Percentiles rank a stretch among this genome's conserved stretches.
phyloP scores from a whole-genome alignment of 768 basidiomycete species.

The Megacollybia marginata region DNA sequence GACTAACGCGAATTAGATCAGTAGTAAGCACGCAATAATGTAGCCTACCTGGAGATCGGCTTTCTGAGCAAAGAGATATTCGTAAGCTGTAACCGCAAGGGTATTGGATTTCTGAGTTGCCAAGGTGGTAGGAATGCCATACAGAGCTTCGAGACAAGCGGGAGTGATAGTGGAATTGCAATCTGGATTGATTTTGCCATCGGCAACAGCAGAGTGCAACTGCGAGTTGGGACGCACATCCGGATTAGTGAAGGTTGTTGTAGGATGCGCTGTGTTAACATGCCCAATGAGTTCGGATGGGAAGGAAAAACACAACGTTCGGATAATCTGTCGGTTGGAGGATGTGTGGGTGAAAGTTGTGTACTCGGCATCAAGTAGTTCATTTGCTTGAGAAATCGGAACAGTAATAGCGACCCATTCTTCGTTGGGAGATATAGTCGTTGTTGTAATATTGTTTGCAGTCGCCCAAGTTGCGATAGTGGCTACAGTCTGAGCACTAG shows the following conservation, averaged over 20 bases:
- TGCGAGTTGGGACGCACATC: constrained; percentile 4
- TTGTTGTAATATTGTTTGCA: constrained; percentile 11
- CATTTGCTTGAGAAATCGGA: constrained; percentile 19
- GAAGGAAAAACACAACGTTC: constrained; percentile 21
- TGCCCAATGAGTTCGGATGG: constrained; percentile 14
- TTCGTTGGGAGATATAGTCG: constrained; percentile 13
- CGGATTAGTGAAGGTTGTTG: constrained; percentile 16
- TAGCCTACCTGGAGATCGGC: too few relatives aligned
- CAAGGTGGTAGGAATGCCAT: constrained; percentile 23
- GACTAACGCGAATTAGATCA: too few relatives aligned
- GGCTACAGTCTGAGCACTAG: constrained; percentile 12
- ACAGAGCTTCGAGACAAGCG: constrained; percentile 22
- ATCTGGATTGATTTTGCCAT: constrained; percentile 2
- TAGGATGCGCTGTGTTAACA: constrained; percentile 22
- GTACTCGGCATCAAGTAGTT: constrained; percentile 18
- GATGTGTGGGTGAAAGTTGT: constrained; percentile 13
- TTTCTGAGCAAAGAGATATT: constrained; percentile 24
- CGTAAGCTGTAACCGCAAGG: constrained; percentile 19
- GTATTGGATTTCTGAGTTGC: constrained; percentile 20
- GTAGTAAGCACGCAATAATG: too few relatives aligned
- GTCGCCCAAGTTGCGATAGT: constrained; percentile 17
- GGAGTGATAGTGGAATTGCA: constrained; percentile 23
- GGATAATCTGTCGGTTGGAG: constrained; percentile 13
- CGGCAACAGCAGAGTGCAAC: constrained; percentile 12
- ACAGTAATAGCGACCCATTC: constrained; percentile 21